These are phyloP conservation scores for Calonectria pauciramosa DNA, from an alignment of 2,329 filamentous ascomycete genomes.

Conservation along the genomic window DNA sequence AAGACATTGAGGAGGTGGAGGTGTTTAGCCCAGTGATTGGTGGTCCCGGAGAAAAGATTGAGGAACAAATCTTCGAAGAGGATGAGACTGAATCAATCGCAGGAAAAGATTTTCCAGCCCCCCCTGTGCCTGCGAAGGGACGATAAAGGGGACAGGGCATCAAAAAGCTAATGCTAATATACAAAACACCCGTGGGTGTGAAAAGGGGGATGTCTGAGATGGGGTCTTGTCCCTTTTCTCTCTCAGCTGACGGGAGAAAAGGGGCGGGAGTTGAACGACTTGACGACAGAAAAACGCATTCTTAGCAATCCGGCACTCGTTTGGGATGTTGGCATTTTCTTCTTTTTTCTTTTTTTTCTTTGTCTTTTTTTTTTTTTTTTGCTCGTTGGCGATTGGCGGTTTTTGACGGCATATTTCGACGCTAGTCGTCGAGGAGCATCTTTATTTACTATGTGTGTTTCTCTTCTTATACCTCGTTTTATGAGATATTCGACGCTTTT, in stretches of 20 bases:
- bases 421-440: constrained; percentile 28
- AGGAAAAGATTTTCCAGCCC: constrained; percentile 31
- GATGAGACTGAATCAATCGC: constrained; percentile 46
- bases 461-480: constrained; percentile 15
- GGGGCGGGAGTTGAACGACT: constrained; percentile 37
- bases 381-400: constrained; percentile 18
- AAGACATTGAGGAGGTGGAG: constrained; percentile 71
- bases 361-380: constrained; percentile 14
- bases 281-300: constrained; percentile 41
- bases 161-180: constrained; percentile 24
- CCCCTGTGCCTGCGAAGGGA: constrained; percentile 33
- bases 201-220: constrained; percentile 27
- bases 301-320: constrained; percentile 33
- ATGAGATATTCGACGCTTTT: constrained; percentile 29
- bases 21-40: constrained; percentile 66
- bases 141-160: constrained; percentile 4
- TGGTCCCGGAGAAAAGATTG: constrained; percentile 59
- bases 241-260: constrained; percentile 2
- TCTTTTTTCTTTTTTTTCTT: constrained; percentile 15
- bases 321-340: constrained; percentile 27
- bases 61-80: constrained; percentile 63
- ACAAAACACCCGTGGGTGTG: constrained; percentile 16
- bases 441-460: constrained; percentile 28
- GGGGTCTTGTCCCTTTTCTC: too few relatives aligned
- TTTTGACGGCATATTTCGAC: constrained; percentile 29